Conservation (phyloP, 345 rosid genomes). For the Salix koriyanagi region DNA sequence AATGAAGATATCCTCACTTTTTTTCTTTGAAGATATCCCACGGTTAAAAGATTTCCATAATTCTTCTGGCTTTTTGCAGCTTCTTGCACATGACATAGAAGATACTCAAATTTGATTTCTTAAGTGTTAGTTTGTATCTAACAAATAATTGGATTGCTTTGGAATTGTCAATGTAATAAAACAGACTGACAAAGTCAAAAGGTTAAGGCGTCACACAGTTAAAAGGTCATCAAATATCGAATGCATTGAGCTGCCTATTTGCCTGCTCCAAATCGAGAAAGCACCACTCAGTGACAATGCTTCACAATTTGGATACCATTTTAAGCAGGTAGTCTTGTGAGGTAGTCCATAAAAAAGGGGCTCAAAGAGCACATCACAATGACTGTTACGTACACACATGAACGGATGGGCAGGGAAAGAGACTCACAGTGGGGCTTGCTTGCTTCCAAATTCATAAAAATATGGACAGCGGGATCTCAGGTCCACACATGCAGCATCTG, state of each 20-base stretch:
- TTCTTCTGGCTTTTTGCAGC: not conserved
- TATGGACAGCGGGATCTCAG: slow-evolving; percentile 65
- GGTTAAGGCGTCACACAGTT: not conserved
- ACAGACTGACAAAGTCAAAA: not conserved
- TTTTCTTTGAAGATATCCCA: not conserved
- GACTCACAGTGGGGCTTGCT: slow-evolving; percentile 77
- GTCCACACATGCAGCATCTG: slow-evolving; percentile 86
- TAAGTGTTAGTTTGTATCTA: not conserved
- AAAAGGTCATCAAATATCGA: not conserved
- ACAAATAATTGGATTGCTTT: not conserved
- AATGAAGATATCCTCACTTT: not conserved
- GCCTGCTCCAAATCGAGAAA: not conserved
- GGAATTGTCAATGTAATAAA: not conserved
- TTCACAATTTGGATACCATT: not conserved
- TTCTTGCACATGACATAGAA: not conserved
- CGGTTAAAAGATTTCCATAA: not conserved
- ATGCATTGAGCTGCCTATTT: not conserved
- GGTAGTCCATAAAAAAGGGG: not conserved
- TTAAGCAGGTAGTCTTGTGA: not conserved
- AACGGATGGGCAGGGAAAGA: not conserved
- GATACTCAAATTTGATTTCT: not conserved
- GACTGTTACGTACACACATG: not conserved
- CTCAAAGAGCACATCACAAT: not conserved
- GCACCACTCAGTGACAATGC: not conserved
- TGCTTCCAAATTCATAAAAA: slow-evolving; percentile 87